Percentiles rank a stretch among this genome's conserved stretches.
Conservation (phyloP, 202 grass and related monocot species). For the Setaria italica region DNA sequence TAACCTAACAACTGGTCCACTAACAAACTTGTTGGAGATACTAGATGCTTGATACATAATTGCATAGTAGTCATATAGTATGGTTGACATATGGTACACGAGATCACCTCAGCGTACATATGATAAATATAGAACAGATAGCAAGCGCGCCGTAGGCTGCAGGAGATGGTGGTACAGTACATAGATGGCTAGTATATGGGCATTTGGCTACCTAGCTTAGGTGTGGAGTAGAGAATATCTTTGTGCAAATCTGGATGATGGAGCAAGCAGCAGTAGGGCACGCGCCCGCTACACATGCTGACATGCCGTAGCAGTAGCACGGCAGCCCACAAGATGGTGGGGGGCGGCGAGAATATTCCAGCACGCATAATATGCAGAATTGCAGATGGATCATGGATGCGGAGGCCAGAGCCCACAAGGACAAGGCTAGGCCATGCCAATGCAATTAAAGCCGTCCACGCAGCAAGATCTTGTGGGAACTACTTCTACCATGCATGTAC, state of each 20-base stretch:
- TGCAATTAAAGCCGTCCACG: no score
- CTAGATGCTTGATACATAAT: background rate
- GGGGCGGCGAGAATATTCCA: no score
- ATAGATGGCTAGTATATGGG: no score
- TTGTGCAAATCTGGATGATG: constrained; percentile 5
- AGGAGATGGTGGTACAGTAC: background rate
- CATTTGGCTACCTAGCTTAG: background rate
- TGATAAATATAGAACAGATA: background rate
- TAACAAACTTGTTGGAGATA: background rate
- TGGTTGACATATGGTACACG: background rate
- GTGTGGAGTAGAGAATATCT: constrained; percentile 6
- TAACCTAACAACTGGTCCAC: constrained; percentile 18
- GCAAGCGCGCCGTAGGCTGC: no score
- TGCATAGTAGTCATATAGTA: background rate
- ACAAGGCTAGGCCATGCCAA: no score
- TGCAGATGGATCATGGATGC: no score
- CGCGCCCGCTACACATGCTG: no score
- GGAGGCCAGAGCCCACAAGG: no score
- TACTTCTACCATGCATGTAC: background rate
- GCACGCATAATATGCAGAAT: no score
- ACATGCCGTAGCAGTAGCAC: background rate
- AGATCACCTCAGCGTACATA: background rate
- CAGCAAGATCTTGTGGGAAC: background rate
- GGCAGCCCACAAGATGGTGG: background rate
- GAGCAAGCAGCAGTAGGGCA: background rate